Evolutionary conservation across 257 asterid species (phyloP), one percentile per base, ranked within the genome.

Genomic region (Leonotis leonurus): DNA sequence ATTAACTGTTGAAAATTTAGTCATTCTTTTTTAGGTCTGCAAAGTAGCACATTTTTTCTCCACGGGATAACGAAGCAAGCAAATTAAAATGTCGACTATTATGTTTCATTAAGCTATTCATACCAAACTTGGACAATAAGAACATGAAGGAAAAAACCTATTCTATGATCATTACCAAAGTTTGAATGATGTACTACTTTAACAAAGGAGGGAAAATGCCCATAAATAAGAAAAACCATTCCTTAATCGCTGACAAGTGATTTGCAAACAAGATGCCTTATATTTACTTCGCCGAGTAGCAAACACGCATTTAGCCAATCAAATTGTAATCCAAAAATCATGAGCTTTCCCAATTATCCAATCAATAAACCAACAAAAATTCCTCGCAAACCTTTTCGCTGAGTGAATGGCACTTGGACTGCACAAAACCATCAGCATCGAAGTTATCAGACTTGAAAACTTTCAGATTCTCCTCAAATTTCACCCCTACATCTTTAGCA

Each of bases 401-500:
- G 22, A 87, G 81, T 37, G 96, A 80, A 60, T 85, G 89, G 77
- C 99, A 93, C 78, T 89, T 93, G 80, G 97, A 85, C 67, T 87
- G 88, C 65, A 93, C 83, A 74, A 39, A 93, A 43, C 75, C 69
- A 80, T 93, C 99, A 65, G 97, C 97, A 69, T 93, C 96, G 80
- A 85, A 93, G 67, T 51, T 74, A 76, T 93, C 97, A 76, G 99
- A 77, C 76, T 85, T 89, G 88, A 93, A 93, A 70, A 87, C 85
- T 75, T 81, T 85, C 73, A 93, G 95, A 83, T 89, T 87, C 29
- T 93, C 95, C 81, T 93, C 97, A 54, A 89, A 78, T 77, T 87
- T 93, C 60, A 75, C 70, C 45, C 84, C 95, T 39, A 62, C 83
- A 48, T 85, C 98, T 71, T 78, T 80, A 77, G 37, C 70, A 71